Percentiles rank a stretch among this genome's conserved stretches.
phyloP scores from a whole-genome alignment of 768 basidiomycete genomes.

The Floccularia luteovirens region DNA sequence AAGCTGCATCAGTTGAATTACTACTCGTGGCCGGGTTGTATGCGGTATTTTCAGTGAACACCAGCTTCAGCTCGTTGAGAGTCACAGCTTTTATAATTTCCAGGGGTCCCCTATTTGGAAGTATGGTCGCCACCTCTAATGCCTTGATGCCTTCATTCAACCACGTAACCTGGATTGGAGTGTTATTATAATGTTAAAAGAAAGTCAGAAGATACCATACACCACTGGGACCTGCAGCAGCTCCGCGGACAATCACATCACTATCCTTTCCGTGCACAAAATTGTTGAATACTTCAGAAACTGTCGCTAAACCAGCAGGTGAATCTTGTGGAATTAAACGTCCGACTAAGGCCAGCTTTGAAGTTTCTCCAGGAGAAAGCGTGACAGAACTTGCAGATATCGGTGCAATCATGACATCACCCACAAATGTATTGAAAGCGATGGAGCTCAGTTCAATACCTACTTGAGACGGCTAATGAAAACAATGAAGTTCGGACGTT shows the following conservation, averaged over 20 bases:
- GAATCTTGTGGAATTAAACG: slow-evolving; percentile 57
- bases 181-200: background rate
- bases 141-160: slow-evolving; percentile 64
- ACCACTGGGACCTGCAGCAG: slow-evolving; percentile 46
- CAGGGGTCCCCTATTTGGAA: slow-evolving; percentile 57
- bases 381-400: slow-evolving; percentile 44
- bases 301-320: slow-evolving; percentile 40
- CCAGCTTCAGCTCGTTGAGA: slow-evolving; percentile 49
- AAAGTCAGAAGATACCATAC: slow-evolving; percentile 23
- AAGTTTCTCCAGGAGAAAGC: slow-evolving; percentile 45
- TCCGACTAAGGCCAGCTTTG: slow-evolving; percentile 47
- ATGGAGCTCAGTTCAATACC: slow-evolving; percentile 58
- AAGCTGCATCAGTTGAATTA: slow-evolving; percentile 51
- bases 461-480: slow-evolving; percentile 60
- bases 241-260: slow-evolving; percentile 49
- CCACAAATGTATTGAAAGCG: slow-evolving; percentile 51
- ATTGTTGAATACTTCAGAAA: slow-evolving; percentile 64
- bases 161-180: slow-evolving; percentile 49
- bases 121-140: slow-evolving; percentile 46
- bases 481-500: slow-evolving; percentile 4
- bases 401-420: slow-evolving; percentile 49
- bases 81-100: slow-evolving; percentile 57
- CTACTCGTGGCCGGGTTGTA: slow-evolving; percentile 54
- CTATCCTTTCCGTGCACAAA: slow-evolving; percentile 65
- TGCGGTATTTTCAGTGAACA: slow-evolving; percentile 50